phyloP scores from a whole-genome alignment of 2,329 filamentous ascomycete genomes.

The Colletotrichum sp. region DNA sequence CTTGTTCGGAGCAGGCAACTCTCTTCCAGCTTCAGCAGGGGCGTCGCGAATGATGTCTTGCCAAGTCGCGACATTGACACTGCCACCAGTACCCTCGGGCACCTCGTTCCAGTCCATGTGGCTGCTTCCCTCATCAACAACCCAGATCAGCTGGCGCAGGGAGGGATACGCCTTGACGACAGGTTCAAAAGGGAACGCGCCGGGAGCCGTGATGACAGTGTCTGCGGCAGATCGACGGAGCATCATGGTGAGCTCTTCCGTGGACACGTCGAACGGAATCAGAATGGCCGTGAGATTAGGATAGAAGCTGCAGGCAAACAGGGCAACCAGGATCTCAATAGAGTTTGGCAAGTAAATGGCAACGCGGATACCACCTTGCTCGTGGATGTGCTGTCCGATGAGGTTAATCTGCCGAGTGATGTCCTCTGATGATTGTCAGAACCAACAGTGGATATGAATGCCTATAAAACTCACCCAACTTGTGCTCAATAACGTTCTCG shows the following conservation, averaged over 20 bases:
- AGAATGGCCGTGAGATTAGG: conserved; percentile 79
- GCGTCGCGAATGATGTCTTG: conserved; percentile 83
- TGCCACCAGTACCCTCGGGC: conserved; percentile 76
- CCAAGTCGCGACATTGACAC: conserved; percentile 87
- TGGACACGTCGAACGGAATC: conserved; percentile 80
- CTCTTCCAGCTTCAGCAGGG: conserved; percentile 59
- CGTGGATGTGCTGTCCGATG: conserved; percentile 77
- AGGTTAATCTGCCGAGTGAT: conserved; percentile 87
- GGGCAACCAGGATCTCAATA: conserved; percentile 78
- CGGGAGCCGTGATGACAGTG: conserved; percentile 82
- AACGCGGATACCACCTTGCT: conserved; percentile 75
- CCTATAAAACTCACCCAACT: conserved; percentile 50
- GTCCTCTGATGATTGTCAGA: conserved; percentile 54
- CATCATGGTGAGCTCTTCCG: conserved; percentile 72
- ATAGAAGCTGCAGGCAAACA: conserved; percentile 93
- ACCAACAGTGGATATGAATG: background rate
- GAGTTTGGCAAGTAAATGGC: conserved; percentile 95
- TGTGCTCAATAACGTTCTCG: conserved; percentile 76
- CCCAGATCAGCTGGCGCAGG: conserved; percentile 85
- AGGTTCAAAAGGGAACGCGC: conserved; percentile 80
- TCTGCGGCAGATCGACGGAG: conserved; percentile 78
- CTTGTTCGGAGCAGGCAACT: conserved; percentile 69
- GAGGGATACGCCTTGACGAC: conserved; percentile 72
- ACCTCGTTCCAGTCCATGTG: conserved; percentile 97
- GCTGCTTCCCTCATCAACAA: conserved; percentile 86